Evolutionary conservation across 179 eudicot genomes (phyloP).

Genomic region (Beta lomatogona): DNA sequence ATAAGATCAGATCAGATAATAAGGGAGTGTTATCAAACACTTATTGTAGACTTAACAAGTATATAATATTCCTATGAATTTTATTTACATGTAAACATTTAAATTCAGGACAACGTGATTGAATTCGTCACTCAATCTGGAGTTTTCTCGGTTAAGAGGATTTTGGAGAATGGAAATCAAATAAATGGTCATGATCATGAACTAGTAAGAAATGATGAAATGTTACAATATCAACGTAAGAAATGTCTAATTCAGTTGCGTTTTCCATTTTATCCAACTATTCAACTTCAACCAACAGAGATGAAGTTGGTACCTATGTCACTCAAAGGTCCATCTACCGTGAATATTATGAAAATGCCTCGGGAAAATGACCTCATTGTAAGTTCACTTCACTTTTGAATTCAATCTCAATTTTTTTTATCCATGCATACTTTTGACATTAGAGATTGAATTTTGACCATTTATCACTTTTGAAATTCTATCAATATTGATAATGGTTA

Average conservation of each 20-base stretch:
- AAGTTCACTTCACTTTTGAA: background rate
- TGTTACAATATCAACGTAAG: too few relatives aligned
- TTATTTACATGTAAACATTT: too few relatives aligned
- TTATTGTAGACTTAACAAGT: too few relatives aligned
- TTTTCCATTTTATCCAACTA: background rate
- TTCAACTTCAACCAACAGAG: background rate
- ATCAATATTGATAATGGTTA: too few relatives aligned
- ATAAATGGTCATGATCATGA: background rate
- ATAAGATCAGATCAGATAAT: too few relatives aligned
- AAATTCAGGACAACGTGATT: slow-evolving; percentile 5
- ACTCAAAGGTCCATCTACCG: background rate
- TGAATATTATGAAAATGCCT: slow-evolving; percentile 1
- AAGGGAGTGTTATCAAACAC: too few relatives aligned
- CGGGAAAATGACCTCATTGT: background rate
- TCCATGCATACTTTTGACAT: too few relatives aligned
- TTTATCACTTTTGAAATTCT: too few relatives aligned
- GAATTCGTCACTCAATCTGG: slow-evolving; percentile 31
- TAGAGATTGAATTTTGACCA: too few relatives aligned
- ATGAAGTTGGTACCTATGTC: background rate
- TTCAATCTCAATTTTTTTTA: too few relatives aligned
- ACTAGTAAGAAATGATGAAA: background rate
- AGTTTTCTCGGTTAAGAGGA: slow-evolving; percentile 19
- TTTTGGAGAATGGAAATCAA: background rate
- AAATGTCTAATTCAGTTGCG: background rate
- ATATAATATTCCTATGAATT: too few relatives aligned